Evolutionary conservation across 108 stramenopile genomes (phyloP).

Genomic region (Cyclotella choctawhatcheeana): DNA sequence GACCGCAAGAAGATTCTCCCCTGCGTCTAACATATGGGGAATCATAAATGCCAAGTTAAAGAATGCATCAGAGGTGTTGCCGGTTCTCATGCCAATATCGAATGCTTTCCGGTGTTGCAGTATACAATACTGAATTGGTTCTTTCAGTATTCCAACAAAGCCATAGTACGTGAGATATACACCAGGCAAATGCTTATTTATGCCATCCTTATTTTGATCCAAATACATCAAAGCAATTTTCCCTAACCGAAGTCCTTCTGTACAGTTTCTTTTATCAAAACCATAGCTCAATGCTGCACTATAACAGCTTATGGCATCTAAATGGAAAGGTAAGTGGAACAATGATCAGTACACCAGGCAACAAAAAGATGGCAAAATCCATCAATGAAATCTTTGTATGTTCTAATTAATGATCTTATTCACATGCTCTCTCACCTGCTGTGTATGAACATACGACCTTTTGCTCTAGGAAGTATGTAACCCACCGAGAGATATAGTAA

Average conservation of each 20-base stretch:
- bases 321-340: too few relatives aligned
- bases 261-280: background rate
- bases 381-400: background rate
- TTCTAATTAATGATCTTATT: background rate
- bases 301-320: too few relatives aligned
- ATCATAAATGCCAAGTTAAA: constrained; percentile 17
- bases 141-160: constrained; percentile 2
- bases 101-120: constrained; percentile 19
- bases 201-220: constrained; percentile 7
- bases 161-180: constrained; percentile 2
- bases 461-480: constrained; percentile 8
- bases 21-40: constrained; percentile 13
- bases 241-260: constrained; percentile 16
- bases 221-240: constrained; percentile 13
- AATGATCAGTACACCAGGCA: background rate
- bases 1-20: constrained; percentile 21
- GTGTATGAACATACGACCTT: constrained; percentile 31
- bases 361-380: background rate
- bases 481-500: constrained; percentile 9
- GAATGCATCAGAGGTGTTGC: constrained; percentile 26
- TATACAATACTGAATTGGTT: constrained; percentile 32
- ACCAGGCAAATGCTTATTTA: background rate
- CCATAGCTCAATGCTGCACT: background rate
- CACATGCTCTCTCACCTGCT: constrained; percentile 10
- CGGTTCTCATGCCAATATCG: constrained; percentile 30